Evolutionary conservation across 2,329 filamentous ascomycete species (phyloP), one percentile per base, ranked within the genome.

Genomic region (Stachybotrys chartarum): DNA sequence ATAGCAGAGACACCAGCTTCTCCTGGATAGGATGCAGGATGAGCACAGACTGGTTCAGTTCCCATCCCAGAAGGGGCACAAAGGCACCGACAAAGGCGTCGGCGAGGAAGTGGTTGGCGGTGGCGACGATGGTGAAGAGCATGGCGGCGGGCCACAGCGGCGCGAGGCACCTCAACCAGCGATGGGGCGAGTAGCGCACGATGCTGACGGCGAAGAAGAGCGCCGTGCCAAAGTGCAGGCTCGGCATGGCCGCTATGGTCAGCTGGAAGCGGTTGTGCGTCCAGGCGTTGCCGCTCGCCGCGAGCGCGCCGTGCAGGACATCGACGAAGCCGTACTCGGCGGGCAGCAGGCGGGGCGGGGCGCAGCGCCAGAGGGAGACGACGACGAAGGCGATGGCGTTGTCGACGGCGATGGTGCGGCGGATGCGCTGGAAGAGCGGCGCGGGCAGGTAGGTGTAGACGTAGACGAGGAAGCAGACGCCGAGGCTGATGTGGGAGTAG

Each of bases 181-280:
- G 60, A 55, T 78, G 75, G 1, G 73, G 75, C 10, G 73, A 73
- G 59, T 72, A 77, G 7, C 62, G 68, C 11, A 65, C 60, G 30
- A 72, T 55, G 30, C 62, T 70, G 6, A 70, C 62, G 3, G 67
- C 69, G 12, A 74, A 62, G 55, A 72, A 72, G 3, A 71, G 60
- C 0, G 71, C 62, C 0, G 70, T 74, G 32, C 75, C 76, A 57
- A 77, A 78, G 58, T 78, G 76, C 14, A 79, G 61, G 17, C 72
- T 76, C 1, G 76, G 76, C 75, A 78, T 79, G 30, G 76, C 76
- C 0, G 75, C 76, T 56, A 78, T 76, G 7, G 74, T 78, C 11
- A 78, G 62, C 59, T 76, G 74, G 55, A 75, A 77, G 18, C 67
- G 66, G 58, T 78, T 78, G 54, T 76, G 67, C 17, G 70, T 75